Evolutionary conservation across 805 yeast genomes (phyloP).

Genomic region (Candida arabinofermentans): DNA sequence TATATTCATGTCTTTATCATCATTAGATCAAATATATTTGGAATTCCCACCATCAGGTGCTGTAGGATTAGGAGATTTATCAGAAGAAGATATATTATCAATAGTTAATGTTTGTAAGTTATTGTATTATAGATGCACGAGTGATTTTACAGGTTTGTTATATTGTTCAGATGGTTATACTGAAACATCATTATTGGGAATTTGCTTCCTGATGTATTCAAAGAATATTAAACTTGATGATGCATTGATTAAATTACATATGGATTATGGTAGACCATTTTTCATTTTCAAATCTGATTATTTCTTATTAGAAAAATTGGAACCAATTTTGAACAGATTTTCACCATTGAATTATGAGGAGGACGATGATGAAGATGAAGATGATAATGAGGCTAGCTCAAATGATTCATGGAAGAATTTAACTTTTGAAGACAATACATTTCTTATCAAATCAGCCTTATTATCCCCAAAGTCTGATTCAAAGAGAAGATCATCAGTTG

Average conservation of each 20-base stretch:
- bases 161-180: slow-evolving; percentile 92
- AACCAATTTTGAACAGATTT: slow-evolving; percentile 51
- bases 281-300: slow-evolving; percentile 80
- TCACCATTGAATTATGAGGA: slow-evolving; percentile 42
- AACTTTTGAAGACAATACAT: slow-evolving; percentile 19
- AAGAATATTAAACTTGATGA: slow-evolving; percentile 57
- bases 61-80: slow-evolving; percentile 67
- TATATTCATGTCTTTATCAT: slow-evolving; percentile 15
- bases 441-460: slow-evolving; percentile 17
- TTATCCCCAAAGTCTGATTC: slow-evolving; percentile 15
- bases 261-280: slow-evolving; percentile 67
- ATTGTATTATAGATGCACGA: slow-evolving; percentile 41
- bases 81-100: slow-evolving; percentile 56
- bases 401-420: slow-evolving; percentile 3
- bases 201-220: slow-evolving; percentile 69
- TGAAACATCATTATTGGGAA: slow-evolving; percentile 73
- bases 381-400: too few species aligned
- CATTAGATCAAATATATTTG: slow-evolving; percentile 31
- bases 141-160: slow-evolving; percentile 46
- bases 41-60: slow-evolving; percentile 86
- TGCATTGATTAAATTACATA: slow-evolving; percentile 63
- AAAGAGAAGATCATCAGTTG: slow-evolving; percentile 4
- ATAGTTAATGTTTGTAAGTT: slow-evolving; percentile 69
- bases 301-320: slow-evolving; percentile 58
- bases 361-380: not conserved